Evolutionary conservation across 2,329 filamentous ascomycete genomes (phyloP).

Genomic region (Pseudocercospora eumusae): DNA sequence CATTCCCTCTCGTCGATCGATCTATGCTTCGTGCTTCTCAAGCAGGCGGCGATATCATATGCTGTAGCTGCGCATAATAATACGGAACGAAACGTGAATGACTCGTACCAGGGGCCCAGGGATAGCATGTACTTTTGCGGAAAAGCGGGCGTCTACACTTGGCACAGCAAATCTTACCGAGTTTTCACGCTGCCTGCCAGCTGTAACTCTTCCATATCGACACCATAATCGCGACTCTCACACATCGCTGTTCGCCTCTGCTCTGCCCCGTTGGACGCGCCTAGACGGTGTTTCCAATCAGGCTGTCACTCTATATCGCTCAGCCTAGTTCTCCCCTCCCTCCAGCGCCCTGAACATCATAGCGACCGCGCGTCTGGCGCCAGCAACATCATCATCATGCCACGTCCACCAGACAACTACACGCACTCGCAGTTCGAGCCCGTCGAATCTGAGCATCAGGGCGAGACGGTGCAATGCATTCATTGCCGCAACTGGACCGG

Average conservation of each 20-base stretch:
- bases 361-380: conserved; percentile 1
- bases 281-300: background rate
- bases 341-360: background rate
- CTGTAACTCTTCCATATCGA: conserved; percentile 13
- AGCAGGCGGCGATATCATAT: background rate
- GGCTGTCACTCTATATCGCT: background rate
- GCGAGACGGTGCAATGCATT: conserved; percentile 37
- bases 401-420: conserved; percentile 33
- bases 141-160: background rate
- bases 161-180: conserved; percentile 4
- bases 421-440: conserved; percentile 34
- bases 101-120: background rate
- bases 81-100: conserved; percentile 8
- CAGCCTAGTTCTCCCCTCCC: background rate
- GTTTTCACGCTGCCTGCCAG: conserved; percentile 7
- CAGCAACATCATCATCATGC: conserved; percentile 24
- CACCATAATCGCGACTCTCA: conserved; percentile 7
- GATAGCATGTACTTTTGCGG: background rate
- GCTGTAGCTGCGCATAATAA: conserved; percentile 1
- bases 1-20: background rate
- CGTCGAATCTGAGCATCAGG: conserved; percentile 31
- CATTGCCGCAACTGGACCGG: conserved; percentile 40
- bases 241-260: background rate
- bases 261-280: background rate
- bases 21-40: background rate